Conservation (phyloP, 768 basidiomycete genomes). For the Psilocybe azurescens region DNA sequence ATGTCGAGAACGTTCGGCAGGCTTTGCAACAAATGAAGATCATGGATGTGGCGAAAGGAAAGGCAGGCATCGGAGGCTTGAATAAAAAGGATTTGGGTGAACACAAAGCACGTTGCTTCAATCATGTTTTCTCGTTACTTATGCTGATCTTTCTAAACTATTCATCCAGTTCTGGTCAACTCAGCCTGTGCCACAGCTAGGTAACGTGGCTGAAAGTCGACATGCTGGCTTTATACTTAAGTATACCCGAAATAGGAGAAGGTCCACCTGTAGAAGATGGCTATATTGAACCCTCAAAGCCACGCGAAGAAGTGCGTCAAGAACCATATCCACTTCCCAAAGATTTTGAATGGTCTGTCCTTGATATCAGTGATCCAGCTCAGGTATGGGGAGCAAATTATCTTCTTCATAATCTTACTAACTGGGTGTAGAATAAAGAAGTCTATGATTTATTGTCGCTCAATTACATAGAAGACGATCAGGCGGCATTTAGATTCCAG, state of each 20-base stretch:
- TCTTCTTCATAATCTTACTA: not conserved
- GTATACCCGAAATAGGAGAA: constrained; percentile 50
- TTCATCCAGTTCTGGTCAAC: constrained; percentile 88
- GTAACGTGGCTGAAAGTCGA: constrained; percentile 36
- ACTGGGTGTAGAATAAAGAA: constrained; percentile 74
- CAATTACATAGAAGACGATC: constrained; percentile 97
- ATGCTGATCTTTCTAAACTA: not conserved
- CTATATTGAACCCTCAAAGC: constrained; percentile 83
- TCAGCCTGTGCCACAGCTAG: constrained; percentile 93
- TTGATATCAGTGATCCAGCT: constrained; percentile 78
- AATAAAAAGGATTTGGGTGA: constrained; percentile 84
- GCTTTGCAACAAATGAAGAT: constrained; percentile 81
- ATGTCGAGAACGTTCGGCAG: constrained; percentile 68
- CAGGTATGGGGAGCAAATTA: constrained; percentile 52
- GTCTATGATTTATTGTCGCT: constrained; percentile 89
- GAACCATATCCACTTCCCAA: constrained; percentile 88
- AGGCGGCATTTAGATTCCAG: constrained; percentile 95
- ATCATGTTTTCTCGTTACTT: not conserved
- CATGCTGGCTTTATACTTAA: not conserved
- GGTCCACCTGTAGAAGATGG: constrained; percentile 76
- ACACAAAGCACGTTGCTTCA: constrained; percentile 71
- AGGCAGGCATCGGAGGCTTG: constrained; percentile 74
- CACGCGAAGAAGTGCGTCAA: constrained; percentile 80
- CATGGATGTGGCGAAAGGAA: constrained; percentile 86
- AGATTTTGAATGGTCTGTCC: constrained; percentile 88